Evolutionary conservation across 129 eudicot genomes (phyloP), one percentile per base, ranked within the genome.

Genomic region (Pittosporum tobira): DNA sequence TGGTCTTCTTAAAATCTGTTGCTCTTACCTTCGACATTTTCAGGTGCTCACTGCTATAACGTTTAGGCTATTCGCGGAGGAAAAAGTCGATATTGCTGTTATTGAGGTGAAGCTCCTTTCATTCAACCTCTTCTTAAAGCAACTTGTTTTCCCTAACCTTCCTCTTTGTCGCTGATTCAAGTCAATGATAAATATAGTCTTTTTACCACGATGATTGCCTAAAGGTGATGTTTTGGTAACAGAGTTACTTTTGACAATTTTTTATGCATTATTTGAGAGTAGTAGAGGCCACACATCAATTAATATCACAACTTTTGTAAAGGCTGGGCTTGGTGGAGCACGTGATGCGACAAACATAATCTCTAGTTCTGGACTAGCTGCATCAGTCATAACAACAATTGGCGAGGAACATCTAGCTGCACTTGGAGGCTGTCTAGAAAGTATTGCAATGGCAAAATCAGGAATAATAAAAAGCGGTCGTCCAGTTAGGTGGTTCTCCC

Each of bases 321-420:
- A 93, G 99, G 93, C 96, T 52, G 99, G 99, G 52, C 80, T 93
- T 34, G 96, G 99, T 47, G 99, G 99, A 69, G 84, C 96, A 52
- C 88, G 94, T 34, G 99, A 93, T 87, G 99, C 99, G 26, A 93
- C 99, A 25, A 93, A 93, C 65, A 61, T 93, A 25, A 65, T 93
- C 51, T 61, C 91, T 25, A 79, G 88, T 62, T 70, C 85, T 26
- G 78, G 67, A 22, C 86, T 93, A 69, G 86, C 86, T 62, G 86
- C 69, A 46, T 79, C 99, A 60, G 51, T 93, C 27, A 93, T 93
- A 62, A 87, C 99, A 61, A 81, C 95, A 11, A 79, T 93, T 34
- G 83, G 93, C 18, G 94, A 73, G 62, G 96, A 93, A 67, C 99
- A 93, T 81, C 44, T 93, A 74, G 96, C 83, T 74, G 96, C 99